Conservation (phyloP, 257 asterid genomes). For the Solanum pimpinellifolium region DNA sequence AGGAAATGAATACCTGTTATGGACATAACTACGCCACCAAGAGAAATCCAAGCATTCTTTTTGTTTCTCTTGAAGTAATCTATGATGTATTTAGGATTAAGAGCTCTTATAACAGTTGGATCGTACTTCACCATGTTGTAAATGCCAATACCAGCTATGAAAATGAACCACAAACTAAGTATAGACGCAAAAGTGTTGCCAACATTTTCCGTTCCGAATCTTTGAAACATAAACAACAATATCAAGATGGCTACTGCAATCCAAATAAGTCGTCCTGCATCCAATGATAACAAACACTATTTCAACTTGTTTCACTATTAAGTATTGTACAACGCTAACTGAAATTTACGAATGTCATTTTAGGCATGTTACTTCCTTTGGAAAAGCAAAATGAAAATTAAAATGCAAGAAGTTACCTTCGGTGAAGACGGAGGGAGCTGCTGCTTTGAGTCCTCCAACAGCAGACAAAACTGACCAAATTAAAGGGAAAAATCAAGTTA, state of each 20-base stretch:
- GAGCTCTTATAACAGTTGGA: slow-evolving; percentile 29
- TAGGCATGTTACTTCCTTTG: neutral
- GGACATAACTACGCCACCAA: slow-evolving; percentile 63
- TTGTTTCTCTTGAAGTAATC: slow-evolving; percentile 53
- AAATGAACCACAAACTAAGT: slow-evolving; percentile 43
- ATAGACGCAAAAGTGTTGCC: slow-evolving; percentile 62
- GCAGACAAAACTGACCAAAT: neutral
- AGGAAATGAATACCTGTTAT: slow-evolving; percentile 31
- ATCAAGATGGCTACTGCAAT: slow-evolving; percentile 45
- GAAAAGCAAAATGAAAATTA: neutral
- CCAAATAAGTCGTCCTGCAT: slow-evolving; percentile 40
- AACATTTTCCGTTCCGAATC: slow-evolving; percentile 67
- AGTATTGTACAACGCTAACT: no score
- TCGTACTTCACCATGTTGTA: slow-evolving; percentile 47
- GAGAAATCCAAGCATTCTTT: slow-evolving; percentile 52
- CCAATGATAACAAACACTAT: neutral
- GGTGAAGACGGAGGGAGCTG: neutral
- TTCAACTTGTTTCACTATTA: no score
- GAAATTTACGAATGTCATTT: neutral
- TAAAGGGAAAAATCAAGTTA: neutral
- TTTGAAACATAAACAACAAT: slow-evolving; percentile 36
- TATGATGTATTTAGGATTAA: slow-evolving; percentile 49
- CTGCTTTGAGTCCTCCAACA: neutral
- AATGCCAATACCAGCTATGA: slow-evolving; percentile 32
- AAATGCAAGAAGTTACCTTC: neutral